Base-by-base conservation (phyloP, 1,284 basidiomycete genomes). In the Cutaneotrichosporon dermatis region DNA sequence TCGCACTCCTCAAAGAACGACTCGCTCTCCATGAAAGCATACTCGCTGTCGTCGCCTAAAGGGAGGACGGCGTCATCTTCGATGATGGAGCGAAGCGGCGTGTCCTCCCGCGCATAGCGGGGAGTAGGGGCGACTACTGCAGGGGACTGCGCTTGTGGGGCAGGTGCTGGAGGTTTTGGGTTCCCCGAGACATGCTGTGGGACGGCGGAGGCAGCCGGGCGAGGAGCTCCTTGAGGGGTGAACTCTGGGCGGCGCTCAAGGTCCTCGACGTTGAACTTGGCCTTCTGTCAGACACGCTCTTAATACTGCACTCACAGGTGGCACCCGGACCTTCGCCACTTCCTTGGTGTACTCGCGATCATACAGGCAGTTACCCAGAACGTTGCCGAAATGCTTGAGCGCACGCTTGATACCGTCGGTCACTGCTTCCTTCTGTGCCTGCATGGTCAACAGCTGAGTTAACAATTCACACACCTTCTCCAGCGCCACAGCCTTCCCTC, bases 371-470 rank as follows among this genome's bases (percentile, higher is more conserved):
- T 97, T 96, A 7, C 94, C 95, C 9, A 98, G 82, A 1, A 98
- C 80, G 72, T 94, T 95, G 52, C 96, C 95, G 75, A 99, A 99
- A 66, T 87, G 91, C 52, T 92, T 84, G 16, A 99, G 81, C 0
- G 92, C 85, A 40, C 95, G 86, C 78, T 99, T 99, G 50, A 95
- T 80, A 0, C 84, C 94, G 69, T 99, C 95, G 0, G 95, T 99
- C 0, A 97, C 89, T 0, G 96, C 93, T 74, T 98, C 95, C 73
- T 99, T 99, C 82, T 96, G 95, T 69, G 90, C 92, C 92, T 97
- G 25, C 25, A 69, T 16, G 9, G 46, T 50, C 25, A 57, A 61
- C n/a, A 7, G 5, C 36, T 11, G 33, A 33, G 33, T 44, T 37
- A 10, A 42, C 35, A 6, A 36, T 13, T 13, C 25, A 69, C 83